Evolutionary conservation across 2,329 filamentous ascomycete species (phyloP).

Genomic region (Myriangium duriaei): DNA sequence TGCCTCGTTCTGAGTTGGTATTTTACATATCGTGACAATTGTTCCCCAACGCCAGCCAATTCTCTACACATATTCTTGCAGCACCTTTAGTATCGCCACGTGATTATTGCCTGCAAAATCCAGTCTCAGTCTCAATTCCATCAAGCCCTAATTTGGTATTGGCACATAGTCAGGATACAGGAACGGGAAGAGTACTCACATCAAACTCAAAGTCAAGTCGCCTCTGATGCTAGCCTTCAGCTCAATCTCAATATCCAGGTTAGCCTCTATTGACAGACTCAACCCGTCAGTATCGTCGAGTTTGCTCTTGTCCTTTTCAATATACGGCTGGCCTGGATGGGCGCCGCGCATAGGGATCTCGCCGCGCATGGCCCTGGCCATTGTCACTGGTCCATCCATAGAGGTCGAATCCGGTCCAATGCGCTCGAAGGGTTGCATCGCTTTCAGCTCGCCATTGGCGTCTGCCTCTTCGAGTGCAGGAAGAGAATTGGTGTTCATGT

Average conservation of each 20-base stretch:
- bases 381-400: conserved; percentile 45
- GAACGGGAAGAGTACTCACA: conserved; percentile 41
- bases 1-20: too few species aligned
- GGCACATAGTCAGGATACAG: conserved; percentile 9
- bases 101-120: neutral
- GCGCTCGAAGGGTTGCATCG: conserved; percentile 41
- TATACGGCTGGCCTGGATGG: conserved; percentile 38
- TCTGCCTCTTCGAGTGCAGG: conserved; percentile 40
- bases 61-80: too few species aligned
- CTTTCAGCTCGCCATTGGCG: conserved; percentile 35
- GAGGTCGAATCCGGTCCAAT: conserved; percentile 43
- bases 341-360: conserved; percentile 43
- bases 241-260: conserved; percentile 72
- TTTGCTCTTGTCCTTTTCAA: conserved; percentile 19
- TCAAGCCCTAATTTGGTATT: conserved; percentile 9
- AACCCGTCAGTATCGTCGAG: conserved; percentile 51
- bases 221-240: conserved; percentile 78
- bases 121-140: neutral
- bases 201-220: conserved; percentile 65
- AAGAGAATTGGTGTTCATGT: conserved; percentile 38
- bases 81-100: too few species aligned
- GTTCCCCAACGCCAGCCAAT: too few species aligned
- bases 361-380: conserved; percentile 40
- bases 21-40: too few species aligned
- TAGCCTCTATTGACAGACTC: conserved; percentile 60